phyloP scores from a whole-genome alignment of 2,329 filamentous ascomycete species.

The Cadophora sp. region DNA sequence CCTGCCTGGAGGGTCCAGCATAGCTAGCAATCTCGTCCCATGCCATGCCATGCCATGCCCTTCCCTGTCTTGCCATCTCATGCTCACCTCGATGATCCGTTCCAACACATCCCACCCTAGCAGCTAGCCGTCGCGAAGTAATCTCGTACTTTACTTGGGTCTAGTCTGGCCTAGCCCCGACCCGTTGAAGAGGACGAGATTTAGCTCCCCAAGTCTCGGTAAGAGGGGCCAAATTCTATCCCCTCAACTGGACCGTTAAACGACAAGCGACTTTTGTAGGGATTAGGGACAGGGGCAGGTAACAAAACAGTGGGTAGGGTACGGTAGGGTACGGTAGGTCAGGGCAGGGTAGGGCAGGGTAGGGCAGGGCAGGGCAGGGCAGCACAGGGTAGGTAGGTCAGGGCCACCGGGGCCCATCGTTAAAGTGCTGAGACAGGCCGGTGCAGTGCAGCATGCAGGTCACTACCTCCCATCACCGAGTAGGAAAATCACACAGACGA shows the following conservation, averaged over 20 bases:
- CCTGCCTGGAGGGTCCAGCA: neutral
- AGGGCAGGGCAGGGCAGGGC: neutral
- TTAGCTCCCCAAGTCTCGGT: slow-evolving; percentile 16
- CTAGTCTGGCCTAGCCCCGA: neutral
- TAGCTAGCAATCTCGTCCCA: neutral
- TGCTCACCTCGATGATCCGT: neutral
- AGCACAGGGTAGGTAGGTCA: no score
- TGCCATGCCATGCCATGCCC: neutral
- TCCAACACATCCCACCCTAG: neutral
- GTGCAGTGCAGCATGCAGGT: slow-evolving; percentile 10
- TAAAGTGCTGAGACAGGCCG: slow-evolving; percentile 11
- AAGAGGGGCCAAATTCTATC: neutral
- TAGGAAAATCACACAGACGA: slow-evolving; percentile 11
- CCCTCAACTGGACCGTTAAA: slow-evolving; percentile 3
- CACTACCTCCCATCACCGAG: slow-evolving; percentile 18
- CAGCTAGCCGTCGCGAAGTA: neutral
- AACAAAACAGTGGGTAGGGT: no score
- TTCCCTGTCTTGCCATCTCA: neutral
- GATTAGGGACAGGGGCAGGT: neutral
- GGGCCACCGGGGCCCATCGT: neutral
- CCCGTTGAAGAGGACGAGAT: slow-evolving; percentile 15
- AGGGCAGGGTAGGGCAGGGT: no score
- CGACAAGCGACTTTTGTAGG: slow-evolving; percentile 12
- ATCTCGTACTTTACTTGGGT: no score
- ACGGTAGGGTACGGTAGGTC: no score